These are phyloP conservation scores for Pleurozium schreberi DNA, from an alignment of 225 moss, liverwort and hornwort genomes.

Conservation along the genomic window DNA sequence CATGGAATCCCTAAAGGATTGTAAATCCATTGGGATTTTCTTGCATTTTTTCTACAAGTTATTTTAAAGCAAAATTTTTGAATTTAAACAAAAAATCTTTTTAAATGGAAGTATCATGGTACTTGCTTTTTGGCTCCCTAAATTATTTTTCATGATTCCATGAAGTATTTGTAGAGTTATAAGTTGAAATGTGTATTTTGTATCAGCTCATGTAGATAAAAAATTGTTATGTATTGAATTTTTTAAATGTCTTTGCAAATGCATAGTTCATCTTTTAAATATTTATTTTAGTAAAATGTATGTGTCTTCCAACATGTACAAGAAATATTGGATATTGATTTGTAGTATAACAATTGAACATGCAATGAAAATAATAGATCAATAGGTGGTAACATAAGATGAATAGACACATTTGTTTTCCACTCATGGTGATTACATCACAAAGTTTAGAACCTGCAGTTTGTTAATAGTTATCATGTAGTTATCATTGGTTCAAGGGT, in stretches of 20 bases:
- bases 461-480: no score
- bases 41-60: neutral
- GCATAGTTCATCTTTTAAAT: neutral
- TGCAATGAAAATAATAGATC: neutral
- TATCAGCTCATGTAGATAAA: accelerated
- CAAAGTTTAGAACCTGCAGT: no score
- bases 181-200: neutral
- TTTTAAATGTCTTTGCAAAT: neutral
- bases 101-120: neutral
- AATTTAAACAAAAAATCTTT: neutral
- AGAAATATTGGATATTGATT: neutral
- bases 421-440: no score
- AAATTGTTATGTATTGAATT: no score
- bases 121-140: no score
- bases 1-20: accelerated
- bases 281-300: neutral
- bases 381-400: neutral
- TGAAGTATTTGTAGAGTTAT: neutral
- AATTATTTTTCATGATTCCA: accelerated
- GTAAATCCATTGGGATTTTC: accelerated
- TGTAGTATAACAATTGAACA: no score
- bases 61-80: neutral
- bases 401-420: neutral
- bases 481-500: no score
- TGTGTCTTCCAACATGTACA: neutral